A percentile compares a stretch with the other conserved stretches of the same genome.
phyloP scores from a whole-genome alignment of 768 basidiomycete genomes.

The Mycena belliarum region DNA sequence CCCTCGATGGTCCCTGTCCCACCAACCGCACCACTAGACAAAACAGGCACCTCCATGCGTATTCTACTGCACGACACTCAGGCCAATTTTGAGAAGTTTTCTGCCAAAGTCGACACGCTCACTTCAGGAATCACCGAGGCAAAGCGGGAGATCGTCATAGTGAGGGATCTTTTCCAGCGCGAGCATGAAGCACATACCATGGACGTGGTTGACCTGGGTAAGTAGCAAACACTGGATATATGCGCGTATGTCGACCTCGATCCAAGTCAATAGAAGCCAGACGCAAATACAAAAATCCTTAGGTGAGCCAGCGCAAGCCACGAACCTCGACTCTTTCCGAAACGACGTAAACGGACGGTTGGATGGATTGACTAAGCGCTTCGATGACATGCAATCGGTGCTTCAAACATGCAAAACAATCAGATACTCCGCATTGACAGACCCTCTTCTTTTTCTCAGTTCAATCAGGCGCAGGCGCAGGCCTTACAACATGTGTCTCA shows the following conservation, averaged over 20 bases:
- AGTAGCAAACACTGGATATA: constrained; percentile 27
- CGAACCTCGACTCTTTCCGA: constrained; percentile 38
- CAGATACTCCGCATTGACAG: neutral
- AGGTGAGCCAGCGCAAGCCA: constrained; percentile 56
- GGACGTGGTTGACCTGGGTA: constrained; percentile 59
- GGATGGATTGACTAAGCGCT: constrained; percentile 51
- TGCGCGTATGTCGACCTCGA: constrained; percentile 3
- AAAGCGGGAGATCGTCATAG: constrained; percentile 51
- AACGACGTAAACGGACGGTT: constrained; percentile 44
- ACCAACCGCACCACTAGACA: constrained; percentile 59
- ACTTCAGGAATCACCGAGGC: constrained; percentile 51
- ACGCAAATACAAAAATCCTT: constrained; percentile 58
- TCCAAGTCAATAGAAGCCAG: constrained; percentile 65
- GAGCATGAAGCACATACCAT: constrained; percentile 58
- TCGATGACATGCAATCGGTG: constrained; percentile 59
- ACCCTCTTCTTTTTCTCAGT: constrained; percentile 31
- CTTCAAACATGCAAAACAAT: neutral
- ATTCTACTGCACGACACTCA: constrained; percentile 76
- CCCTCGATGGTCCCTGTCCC: constrained; percentile 31
- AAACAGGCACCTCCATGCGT: constrained; percentile 67
- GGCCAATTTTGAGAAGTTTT: constrained; percentile 67
- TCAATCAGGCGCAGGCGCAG: constrained; percentile 47
- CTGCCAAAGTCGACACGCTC: constrained; percentile 54
- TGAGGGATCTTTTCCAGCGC: constrained; percentile 58
- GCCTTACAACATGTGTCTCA: constrained; percentile 55